Evolutionary conservation across 345 rosid species (phyloP).

Genomic region (Draba incana): DNA sequence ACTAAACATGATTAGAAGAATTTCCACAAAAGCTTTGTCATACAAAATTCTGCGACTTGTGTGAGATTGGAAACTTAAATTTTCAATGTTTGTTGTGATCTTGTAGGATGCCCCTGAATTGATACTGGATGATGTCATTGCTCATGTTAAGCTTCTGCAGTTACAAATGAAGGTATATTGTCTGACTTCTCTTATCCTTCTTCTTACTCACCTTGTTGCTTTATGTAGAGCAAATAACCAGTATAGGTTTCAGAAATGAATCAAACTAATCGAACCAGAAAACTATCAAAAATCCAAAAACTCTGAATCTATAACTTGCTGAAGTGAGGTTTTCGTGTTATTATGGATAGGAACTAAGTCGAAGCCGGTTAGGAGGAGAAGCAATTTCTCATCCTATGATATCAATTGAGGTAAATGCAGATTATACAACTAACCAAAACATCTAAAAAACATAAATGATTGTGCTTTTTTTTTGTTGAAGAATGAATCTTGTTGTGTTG

Average conservation of each 20-base stretch:
- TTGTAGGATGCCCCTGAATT: slow-evolving; percentile 45
- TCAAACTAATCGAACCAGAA: background rate
- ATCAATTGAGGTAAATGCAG: slow-evolving; percentile 50
- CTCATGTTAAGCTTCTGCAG: slow-evolving; percentile 62
- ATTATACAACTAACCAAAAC: background rate
- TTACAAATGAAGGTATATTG: slow-evolving; percentile 58
- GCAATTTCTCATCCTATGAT: slow-evolving; percentile 45
- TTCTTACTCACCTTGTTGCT: background rate
- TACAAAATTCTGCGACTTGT: background rate
- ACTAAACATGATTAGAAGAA: background rate
- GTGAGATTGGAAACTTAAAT: background rate
- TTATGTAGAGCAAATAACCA: background rate
- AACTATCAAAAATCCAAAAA: background rate
- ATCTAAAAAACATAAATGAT: slow-evolving; percentile 7
- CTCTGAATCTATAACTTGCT: background rate
- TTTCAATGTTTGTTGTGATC: slow-evolving; percentile 23
- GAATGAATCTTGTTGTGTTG: slow-evolving; percentile 5
- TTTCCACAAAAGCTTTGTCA: background rate
- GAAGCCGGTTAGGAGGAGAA: slow-evolving; percentile 57
- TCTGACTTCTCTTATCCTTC: slow-evolving; percentile 9
- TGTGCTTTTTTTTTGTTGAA: background rate
- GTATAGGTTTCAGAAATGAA: background rate
- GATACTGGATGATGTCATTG: slow-evolving; percentile 46
- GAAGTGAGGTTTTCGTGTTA: slow-evolving; percentile 5
- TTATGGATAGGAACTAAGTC: slow-evolving; percentile 55